Conservation (phyloP, 202 grass and related monocot genomes). For the Zoysia matrella region DNA sequence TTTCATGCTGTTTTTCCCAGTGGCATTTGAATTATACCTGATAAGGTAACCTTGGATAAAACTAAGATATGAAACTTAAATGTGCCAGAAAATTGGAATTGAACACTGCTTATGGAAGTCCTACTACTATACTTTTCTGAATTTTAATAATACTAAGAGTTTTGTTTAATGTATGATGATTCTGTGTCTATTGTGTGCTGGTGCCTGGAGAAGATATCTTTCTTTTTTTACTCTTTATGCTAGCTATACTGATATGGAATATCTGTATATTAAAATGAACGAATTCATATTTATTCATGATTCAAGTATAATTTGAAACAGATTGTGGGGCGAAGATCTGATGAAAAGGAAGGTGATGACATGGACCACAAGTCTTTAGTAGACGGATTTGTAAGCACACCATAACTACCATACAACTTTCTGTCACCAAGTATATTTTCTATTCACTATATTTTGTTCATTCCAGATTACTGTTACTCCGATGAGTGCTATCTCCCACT, state of each 20-base stretch:
- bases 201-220: slow-evolving; percentile 6
- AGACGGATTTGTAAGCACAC: slow-evolving; percentile 89
- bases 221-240: slow-evolving; percentile 7
- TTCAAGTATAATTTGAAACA: slow-evolving; percentile 45
- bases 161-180: slow-evolving; percentile 4
- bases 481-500: slow-evolving; percentile 62
- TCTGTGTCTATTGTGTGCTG: background rate
- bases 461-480: slow-evolving; percentile 90
- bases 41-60: slow-evolving; percentile 17
- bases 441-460: slow-evolving; percentile 44
- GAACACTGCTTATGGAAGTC: background rate
- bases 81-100: slow-evolving; percentile 21
- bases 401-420: slow-evolving; percentile 28
- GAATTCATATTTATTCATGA: slow-evolving; percentile 32
- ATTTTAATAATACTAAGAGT: background rate
- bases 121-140: slow-evolving; percentile 31
- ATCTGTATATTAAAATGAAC: slow-evolving; percentile 26
- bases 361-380: slow-evolving; percentile 64
- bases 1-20: slow-evolving; percentile 7
- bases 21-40: slow-evolving; percentile 34
- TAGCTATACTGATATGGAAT: slow-evolving; percentile 27
- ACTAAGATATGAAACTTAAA: slow-evolving; percentile 23
- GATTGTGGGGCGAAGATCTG: slow-evolving; percentile 46
- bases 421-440: slow-evolving; percentile 12
- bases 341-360: slow-evolving; percentile 67